A percentile compares a stretch with the other conserved stretches of the same genome.
Evolutionary conservation across 2,329 filamentous ascomycete genomes (phyloP).

Genomic region (Pseudogymnoascus pannorum): DNA sequence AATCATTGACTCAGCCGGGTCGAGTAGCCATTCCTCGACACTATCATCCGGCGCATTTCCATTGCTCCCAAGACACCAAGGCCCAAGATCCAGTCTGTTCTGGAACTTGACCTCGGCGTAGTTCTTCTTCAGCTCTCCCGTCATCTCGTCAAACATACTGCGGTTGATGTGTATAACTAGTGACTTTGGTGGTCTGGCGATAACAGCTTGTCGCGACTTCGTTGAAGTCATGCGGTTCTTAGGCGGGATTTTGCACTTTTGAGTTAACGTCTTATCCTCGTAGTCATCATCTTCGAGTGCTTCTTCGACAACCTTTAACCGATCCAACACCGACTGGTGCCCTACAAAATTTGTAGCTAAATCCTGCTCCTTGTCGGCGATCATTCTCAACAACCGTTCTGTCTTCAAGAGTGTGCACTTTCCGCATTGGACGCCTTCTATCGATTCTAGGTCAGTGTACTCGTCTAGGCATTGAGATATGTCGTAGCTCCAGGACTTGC

Average conservation of each 20-base stretch:
- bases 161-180: conserved; percentile 85
- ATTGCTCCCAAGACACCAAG: conserved; percentile 72
- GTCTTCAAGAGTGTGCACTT: conserved; percentile 74
- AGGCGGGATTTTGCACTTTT: conserved; percentile 58
- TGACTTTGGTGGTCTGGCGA: conserved; percentile 73
- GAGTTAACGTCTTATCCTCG: conserved; percentile 56
- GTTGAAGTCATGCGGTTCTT: conserved; percentile 67
- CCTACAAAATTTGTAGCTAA: conserved; percentile 9
- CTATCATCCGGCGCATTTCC: conserved; percentile 18
- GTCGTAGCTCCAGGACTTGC: conserved; percentile 55
- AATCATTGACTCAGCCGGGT: conserved; percentile 68
- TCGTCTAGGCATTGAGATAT: conserved; percentile 74
- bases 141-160: conserved; percentile 80
- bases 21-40: conserved; percentile 60
- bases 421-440: conserved; percentile 83
- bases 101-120: conserved; percentile 73
- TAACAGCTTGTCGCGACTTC: conserved; percentile 83
- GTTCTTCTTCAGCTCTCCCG: conserved; percentile 77
- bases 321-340: conserved; percentile 34
- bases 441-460: conserved; percentile 76
- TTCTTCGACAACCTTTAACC: conserved; percentile 58
- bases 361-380: conserved; percentile 32
- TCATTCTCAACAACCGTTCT: conserved; percentile 39
- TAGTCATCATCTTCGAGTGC: conserved; percentile 77
- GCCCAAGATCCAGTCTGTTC: conserved; percentile 61